Conservation (phyloP, 1,284 basidiomycete species). For the Sanghuangporus baumii region DNA sequence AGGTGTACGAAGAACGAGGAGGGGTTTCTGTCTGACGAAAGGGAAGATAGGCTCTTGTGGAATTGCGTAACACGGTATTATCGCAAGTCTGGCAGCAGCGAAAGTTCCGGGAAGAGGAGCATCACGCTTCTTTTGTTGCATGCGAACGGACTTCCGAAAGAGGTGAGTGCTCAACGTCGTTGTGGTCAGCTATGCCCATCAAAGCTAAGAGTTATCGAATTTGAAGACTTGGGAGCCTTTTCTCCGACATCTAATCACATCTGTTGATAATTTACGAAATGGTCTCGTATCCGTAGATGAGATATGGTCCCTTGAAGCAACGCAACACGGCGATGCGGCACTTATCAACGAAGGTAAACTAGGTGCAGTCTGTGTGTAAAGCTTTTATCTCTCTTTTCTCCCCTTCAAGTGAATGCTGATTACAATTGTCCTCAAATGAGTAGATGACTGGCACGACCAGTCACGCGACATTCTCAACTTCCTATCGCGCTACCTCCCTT, state of each 20-base stretch:
- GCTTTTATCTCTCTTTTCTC: not conserved
- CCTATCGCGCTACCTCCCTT: slow-evolving; percentile 36
- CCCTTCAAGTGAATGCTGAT: not conserved
- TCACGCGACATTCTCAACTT: slow-evolving; percentile 47
- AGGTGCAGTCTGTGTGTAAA: slow-evolving; percentile 36
- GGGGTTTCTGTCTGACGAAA: not conserved
- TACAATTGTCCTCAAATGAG: not conserved
- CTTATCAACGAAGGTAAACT: slow-evolving; percentile 42
- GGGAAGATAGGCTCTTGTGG: slow-evolving; percentile 24
- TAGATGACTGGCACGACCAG: slow-evolving; percentile 47
- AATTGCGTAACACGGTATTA: slow-evolving; percentile 30
- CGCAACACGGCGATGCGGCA: slow-evolving; percentile 49
- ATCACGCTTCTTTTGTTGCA: slow-evolving; percentile 30
- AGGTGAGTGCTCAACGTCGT: slow-evolving; percentile 20
- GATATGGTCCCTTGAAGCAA: slow-evolving; percentile 52
- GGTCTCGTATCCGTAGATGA: slow-evolving; percentile 36
- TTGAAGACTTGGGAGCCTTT: slow-evolving; percentile 31
- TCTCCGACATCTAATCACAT: slow-evolving; percentile 21
- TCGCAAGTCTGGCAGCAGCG: slow-evolving; percentile 12
- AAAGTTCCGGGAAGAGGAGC: slow-evolving; percentile 2
- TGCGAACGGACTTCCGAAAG: slow-evolving; percentile 32
- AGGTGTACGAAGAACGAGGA: not conserved
- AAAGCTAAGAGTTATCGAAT: not conserved
- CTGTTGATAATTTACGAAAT: not conserved
- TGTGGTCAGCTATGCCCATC: not conserved